Evolutionary conservation across 1,284 basidiomycete species (phyloP), one percentile per base, ranked within the genome.

Genomic region (Rhodotorula sp.): DNA sequence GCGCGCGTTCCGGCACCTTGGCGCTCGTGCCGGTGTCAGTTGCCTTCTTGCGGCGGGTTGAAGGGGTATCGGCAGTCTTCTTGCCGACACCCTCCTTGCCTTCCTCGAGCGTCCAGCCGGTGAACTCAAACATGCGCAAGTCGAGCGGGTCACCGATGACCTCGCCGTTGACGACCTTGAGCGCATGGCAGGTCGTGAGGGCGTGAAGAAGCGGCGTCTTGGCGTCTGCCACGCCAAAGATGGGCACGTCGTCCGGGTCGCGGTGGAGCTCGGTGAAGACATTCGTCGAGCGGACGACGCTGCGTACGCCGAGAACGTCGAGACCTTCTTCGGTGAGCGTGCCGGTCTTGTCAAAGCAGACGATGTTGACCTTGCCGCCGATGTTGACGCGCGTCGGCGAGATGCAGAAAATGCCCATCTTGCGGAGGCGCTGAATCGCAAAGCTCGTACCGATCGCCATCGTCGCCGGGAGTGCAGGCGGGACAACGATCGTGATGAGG

Each of bases 331-430:
- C 96, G 0, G 96, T 99, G 24, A 99, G 85, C 1, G 96, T 99
- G 3, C 96, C 96, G 1, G 96, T 99, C 83, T 99, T 99, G 84
- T 99, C 96, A 78, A 99, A 99, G 81, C 94, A 98, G 77, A 94
- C 95, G 13, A 99, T 90, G 75, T 99, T 98, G 82, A 99, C 85
- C 82, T 97, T 96, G 44, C 96, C 96, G 4, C 89, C 93, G 60
- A 99, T 89, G 79, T 99, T 99, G 77, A 99, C 92, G 44, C 96
- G 85, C 76, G 90, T 96, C 0, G 96, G 96, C 9, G 95, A 94
- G 72, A 98, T 98, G 80, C 96, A 99, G 83, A 92, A 99, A 69
- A 99, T 91, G 44, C 91, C 92, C 7, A 85, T 83, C 79, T 91
- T 92, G 67, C 94, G 90, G 36, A 99, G 86, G 44, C 96, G 88